A percentile compares a stretch with the other conserved stretches of the same genome.
Conservation (phyloP, 2,329 filamentous ascomycete genomes). For the Neonectria punicea region DNA sequence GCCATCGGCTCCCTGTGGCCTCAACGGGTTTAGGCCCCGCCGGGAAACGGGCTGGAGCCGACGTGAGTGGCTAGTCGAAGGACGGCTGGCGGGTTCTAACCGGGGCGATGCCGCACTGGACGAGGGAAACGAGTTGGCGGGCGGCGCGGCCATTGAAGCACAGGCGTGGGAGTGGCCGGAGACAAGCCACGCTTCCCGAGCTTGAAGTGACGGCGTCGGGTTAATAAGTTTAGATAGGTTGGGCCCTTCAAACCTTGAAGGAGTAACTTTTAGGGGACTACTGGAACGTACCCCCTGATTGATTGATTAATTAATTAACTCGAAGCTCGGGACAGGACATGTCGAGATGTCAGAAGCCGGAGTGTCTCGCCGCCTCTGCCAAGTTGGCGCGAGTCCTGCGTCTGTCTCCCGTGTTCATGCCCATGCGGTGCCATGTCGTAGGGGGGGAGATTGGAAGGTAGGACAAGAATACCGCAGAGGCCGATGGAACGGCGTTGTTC, state of each 20-base stretch:
- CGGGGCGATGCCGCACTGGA: conserved; percentile 23
- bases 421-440: conserved; percentile 11
- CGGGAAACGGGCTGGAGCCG: conserved; percentile 24
- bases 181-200: conserved; percentile 31
- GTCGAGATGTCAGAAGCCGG: neutral
- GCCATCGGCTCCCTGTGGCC: conserved; percentile 25
- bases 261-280: neutral
- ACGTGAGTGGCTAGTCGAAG: conserved; percentile 3
- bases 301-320: neutral
- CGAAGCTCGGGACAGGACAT: conserved; percentile 1
- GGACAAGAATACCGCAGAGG: neutral
- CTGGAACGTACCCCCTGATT: conserved; percentile 3
- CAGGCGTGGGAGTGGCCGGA: conserved; percentile 39
- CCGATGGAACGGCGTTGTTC: neutral
- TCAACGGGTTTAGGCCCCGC: conserved; percentile 32
- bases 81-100: conserved; percentile 13
- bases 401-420: conserved; percentile 11
- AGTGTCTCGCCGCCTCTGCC: conserved; percentile 23
- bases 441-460: conserved; percentile 10
- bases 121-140: neutral
- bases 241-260: neutral
- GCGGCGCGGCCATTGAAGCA: conserved; percentile 22
- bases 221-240: neutral
- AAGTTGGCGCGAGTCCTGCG: conserved; percentile 1
- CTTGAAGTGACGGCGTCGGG: neutral